These are phyloP conservation scores for Fusarium metavorans DNA, from an alignment of 2,329 filamentous ascomycete species.

Conservation along the genomic window DNA sequence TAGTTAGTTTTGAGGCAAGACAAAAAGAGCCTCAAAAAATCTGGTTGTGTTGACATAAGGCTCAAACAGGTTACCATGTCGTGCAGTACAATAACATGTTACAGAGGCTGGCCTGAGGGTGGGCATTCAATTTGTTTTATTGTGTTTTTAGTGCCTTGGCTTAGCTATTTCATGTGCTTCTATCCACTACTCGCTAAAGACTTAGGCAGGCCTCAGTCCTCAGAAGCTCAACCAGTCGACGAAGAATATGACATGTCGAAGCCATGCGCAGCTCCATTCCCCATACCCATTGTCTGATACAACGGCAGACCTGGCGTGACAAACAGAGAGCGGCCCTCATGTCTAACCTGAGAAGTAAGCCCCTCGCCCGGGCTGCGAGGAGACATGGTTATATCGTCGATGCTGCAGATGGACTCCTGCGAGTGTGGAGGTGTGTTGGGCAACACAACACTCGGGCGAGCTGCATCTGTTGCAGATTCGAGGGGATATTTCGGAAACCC, in stretches of 20 bases:
- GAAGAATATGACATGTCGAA: conserved; percentile 29
- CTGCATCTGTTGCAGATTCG: background rate
- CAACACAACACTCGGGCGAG: background rate
- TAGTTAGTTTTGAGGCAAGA: background rate
- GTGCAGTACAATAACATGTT: background rate
- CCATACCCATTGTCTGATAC: conserved; percentile 33
- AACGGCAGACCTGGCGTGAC: conserved; percentile 17
- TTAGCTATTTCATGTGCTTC: background rate
- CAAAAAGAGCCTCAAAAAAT: background rate
- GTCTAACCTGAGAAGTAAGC: background rate
- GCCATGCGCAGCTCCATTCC: conserved; percentile 31
- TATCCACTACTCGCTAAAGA: background rate
- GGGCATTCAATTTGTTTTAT: background rate
- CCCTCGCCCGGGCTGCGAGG: conserved; percentile 1
- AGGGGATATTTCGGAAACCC: conserved; percentile 28
- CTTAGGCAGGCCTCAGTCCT: background rate
- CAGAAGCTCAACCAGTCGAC: background rate
- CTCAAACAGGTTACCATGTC: background rate
- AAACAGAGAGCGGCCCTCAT: background rate
- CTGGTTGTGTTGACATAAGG: background rate
- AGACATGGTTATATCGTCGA: background rate
- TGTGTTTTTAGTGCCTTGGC: background rate
- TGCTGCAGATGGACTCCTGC: background rate
- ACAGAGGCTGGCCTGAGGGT: background rate
- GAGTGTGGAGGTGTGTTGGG: background rate